Percentiles rank a stretch among this genome's conserved stretches.
Conservation (phyloP, 1,139 yeast species). For the Debaryomycetaceae sp. region DNA sequence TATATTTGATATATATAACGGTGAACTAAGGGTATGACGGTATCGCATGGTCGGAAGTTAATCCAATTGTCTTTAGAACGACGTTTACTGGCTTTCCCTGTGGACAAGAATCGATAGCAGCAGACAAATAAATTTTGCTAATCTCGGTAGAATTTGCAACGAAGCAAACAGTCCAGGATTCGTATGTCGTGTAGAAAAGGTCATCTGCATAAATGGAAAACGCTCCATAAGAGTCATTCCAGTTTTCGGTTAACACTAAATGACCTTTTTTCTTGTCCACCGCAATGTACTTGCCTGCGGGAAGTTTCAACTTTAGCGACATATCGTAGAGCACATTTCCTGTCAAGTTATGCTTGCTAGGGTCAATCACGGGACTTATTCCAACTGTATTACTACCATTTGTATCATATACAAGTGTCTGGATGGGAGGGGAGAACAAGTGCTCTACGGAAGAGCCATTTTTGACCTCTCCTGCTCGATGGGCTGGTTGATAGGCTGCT, state of each 20-base stretch:
- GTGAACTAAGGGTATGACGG: neutral
- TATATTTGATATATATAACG: neutral
- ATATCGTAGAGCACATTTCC: neutral
- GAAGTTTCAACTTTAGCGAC: neutral
- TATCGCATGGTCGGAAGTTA: neutral
- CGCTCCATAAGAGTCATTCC: neutral
- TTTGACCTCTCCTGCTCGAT: neutral
- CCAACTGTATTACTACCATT: neutral
- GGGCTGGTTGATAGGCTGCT: slow-evolving; percentile 5
- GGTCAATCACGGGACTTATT: neutral
- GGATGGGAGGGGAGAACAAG: neutral
- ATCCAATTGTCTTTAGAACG: neutral
- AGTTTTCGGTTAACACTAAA: neutral
- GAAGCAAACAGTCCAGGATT: neutral
- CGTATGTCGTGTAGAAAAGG: neutral
- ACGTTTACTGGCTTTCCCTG: neutral
- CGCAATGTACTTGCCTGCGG: neutral
- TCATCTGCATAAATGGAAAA: neutral
- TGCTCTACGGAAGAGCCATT: neutral
- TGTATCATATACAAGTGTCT: neutral
- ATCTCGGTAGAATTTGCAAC: neutral
- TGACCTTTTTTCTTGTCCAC: neutral
- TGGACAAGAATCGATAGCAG: neutral
- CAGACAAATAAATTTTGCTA: neutral
- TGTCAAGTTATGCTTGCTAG: neutral